Conservation (phyloP, 371 early-diverging fungal genomes). For the Rhizopus delemar region DNA sequence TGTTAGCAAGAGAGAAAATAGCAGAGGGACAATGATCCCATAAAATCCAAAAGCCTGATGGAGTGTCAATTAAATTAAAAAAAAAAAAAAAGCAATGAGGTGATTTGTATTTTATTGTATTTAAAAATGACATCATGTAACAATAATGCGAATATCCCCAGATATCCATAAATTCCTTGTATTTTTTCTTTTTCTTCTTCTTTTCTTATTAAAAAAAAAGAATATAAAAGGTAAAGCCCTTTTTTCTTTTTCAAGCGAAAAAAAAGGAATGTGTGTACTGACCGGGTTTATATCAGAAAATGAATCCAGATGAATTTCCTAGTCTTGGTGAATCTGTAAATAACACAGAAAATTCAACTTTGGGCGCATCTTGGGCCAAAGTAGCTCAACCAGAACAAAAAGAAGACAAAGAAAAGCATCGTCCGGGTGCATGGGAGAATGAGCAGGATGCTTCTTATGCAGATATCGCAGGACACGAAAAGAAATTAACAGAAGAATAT, state of each 20-base stretch:
- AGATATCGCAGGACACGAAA: constrained; percentile 30
- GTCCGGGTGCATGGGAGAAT: not conserved
- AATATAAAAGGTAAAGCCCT: not conserved
- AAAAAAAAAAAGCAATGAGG: not conserved
- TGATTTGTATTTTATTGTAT: not conserved
- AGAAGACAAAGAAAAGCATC: constrained; percentile 5
- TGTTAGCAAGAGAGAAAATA: too few species aligned
- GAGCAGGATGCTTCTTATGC: constrained; percentile 22
- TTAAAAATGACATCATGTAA: not conserved
- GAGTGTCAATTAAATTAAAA: too few species aligned
- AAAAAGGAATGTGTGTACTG: not conserved
- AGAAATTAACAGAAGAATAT: constrained; percentile 28
- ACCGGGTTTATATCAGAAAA: not conserved
- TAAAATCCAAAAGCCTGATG: too few species aligned
- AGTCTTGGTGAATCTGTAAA: constrained; percentile 20
- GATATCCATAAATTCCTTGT: not conserved
- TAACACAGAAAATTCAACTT: constrained; percentile 4
- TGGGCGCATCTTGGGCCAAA: constrained; percentile 36
- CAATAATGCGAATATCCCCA: not conserved
- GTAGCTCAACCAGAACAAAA: constrained; percentile 21
- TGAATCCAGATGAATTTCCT: constrained; percentile 29
- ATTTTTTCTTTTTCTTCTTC: not conserved
- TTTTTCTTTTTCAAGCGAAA: not conserved
- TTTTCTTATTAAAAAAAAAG: constrained; percentile 4
- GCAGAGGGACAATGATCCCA: too few species aligned